A percentile compares a stretch with the other conserved stretches of the same genome.
Conservation (phyloP, 768 basidiomycete genomes). For the Boletus tomentosulus region DNA sequence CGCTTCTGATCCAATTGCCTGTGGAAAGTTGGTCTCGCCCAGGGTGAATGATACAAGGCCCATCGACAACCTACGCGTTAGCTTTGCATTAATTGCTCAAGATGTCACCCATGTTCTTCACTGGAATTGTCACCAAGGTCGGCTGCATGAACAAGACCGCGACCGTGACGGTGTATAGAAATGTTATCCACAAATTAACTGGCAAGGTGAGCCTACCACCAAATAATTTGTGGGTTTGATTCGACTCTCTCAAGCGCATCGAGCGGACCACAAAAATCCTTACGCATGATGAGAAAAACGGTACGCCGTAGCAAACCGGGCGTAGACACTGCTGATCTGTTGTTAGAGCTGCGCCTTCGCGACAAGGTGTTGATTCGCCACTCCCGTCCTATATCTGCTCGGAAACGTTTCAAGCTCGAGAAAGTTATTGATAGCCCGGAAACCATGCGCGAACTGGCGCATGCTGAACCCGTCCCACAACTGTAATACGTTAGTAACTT, state of each 20-base stretch:
- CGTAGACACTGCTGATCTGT: constrained; percentile 5
- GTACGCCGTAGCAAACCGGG: constrained; percentile 40
- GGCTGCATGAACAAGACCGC: constrained; percentile 83
- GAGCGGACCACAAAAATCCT: constrained; percentile 76
- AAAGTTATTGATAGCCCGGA: constrained; percentile 65
- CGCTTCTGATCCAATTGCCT: neutral
- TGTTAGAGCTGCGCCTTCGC: constrained; percentile 56
- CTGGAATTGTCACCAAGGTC: constrained; percentile 73
- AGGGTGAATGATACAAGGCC: too few relatives aligned
- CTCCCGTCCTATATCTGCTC: constrained; percentile 75
- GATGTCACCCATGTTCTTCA: constrained; percentile 74
- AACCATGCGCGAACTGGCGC: constrained; percentile 46
- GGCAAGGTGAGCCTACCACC: constrained; percentile 55
- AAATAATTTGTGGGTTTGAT: neutral
- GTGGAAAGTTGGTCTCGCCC: too few relatives aligned
- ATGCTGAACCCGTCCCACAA: constrained; percentile 6
- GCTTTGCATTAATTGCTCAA: neutral
- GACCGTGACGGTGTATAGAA: constrained; percentile 76
- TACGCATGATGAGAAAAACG: constrained; percentile 67
- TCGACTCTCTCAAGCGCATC: constrained; percentile 47
- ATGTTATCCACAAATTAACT: constrained; percentile 66
- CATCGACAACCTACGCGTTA: neutral
- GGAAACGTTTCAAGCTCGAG: constrained; percentile 73
- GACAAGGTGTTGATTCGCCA: constrained; percentile 78
- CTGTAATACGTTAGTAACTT: neutral